These are phyloP conservation scores for Pisolithus microcarpus DNA, from an alignment of 768 basidiomycete species.

Conservation along the genomic window DNA sequence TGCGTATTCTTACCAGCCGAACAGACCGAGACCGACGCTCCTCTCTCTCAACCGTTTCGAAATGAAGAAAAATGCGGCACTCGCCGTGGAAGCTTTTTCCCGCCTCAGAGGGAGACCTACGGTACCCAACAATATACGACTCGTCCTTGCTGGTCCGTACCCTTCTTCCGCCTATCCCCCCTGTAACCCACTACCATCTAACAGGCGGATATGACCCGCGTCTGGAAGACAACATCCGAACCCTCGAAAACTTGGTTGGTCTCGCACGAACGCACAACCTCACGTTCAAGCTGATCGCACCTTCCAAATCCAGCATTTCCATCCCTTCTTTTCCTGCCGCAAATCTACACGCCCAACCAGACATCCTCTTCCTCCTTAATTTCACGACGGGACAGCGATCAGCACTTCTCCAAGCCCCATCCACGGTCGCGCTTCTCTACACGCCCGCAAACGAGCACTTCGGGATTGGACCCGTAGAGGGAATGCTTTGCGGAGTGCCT, in stretches of 20 bases:
- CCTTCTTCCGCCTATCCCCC: not conserved
- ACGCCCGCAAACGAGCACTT: conserved; percentile 96
- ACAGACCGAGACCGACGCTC: conserved; percentile 55
- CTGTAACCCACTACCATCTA: not conserved
- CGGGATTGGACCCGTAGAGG: conserved; percentile 94
- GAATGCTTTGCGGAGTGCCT: conserved; percentile 86
- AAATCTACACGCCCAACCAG: conserved; percentile 31
- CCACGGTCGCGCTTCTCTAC: conserved; percentile 75
- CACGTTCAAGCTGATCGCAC: conserved; percentile 50
- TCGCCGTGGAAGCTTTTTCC: conserved; percentile 79
- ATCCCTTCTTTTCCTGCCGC: conserved; percentile 38
- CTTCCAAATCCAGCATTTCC: conserved; percentile 32
- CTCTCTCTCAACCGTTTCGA: conserved; percentile 93
- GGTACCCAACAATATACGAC: conserved; percentile 39
- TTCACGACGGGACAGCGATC: conserved; percentile 81
- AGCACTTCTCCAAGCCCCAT: conserved; percentile 60
- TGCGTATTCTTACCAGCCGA: conserved; percentile 25
- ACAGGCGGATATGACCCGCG: conserved; percentile 88
- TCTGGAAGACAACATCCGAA: conserved; percentile 74
- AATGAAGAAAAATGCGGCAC: conserved; percentile 81
- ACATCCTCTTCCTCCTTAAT: conserved; percentile 86
- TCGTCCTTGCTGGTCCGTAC: conserved; percentile 69
- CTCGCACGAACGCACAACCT: conserved; percentile 49
- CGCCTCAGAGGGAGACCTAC: conserved; percentile 33
- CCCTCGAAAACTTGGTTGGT: conserved; percentile 54